phyloP scores from a whole-genome alignment of 306 rosid species.

The Gleditsia sinensis region DNA sequence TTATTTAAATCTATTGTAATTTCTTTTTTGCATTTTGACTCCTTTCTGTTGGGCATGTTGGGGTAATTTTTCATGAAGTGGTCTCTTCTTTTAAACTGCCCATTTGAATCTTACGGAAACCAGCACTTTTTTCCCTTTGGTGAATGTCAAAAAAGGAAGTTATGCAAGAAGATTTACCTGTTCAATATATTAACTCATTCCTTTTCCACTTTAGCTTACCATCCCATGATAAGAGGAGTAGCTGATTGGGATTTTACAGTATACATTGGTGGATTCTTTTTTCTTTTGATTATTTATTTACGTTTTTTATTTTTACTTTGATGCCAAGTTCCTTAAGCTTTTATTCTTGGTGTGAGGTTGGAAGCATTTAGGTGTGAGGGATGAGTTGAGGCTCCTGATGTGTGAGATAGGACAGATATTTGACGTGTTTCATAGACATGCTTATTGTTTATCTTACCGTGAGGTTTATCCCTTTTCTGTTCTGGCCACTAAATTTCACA shows the following conservation, averaged over 20 bases:
- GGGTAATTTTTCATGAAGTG: not conserved
- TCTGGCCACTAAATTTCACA: not conserved
- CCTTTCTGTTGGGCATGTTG: not conserved
- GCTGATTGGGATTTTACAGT: not conserved
- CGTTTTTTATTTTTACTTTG: not conserved
- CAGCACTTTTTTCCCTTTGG: not conserved
- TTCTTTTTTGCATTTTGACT: slow-evolving; percentile 1
- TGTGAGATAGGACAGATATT: not conserved
- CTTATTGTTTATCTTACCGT: not conserved
- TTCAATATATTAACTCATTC: not conserved
- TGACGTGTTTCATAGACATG: not conserved
- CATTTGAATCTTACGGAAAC: not conserved
- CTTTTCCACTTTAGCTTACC: not conserved
- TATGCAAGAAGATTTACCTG: not conserved
- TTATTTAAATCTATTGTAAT: not conserved
- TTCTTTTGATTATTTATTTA: not conserved
- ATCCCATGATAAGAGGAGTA: not conserved
- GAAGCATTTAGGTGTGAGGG: not conserved
- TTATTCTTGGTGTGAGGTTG: not conserved
- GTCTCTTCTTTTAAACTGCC: not conserved
- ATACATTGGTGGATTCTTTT: not conserved
- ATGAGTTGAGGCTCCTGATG: not conserved
- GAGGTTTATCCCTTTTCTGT: not conserved
- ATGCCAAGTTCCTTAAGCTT: not conserved
- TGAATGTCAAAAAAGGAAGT: not conserved